Evolutionary conservation across 441 rosid genomes (phyloP).

Genomic region (Sinapis alba): DNA sequence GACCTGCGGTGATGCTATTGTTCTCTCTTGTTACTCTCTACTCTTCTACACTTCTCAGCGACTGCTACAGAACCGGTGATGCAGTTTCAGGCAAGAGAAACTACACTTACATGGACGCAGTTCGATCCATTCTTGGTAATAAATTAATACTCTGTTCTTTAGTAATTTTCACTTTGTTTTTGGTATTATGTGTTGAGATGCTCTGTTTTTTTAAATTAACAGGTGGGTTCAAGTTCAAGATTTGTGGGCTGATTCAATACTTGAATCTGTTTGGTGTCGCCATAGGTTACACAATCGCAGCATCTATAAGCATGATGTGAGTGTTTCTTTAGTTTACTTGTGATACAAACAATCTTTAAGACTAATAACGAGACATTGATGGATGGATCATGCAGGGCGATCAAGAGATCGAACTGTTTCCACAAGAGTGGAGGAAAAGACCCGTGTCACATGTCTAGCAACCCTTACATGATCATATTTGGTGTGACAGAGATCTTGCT

Average conservation of each 20-base stretch:
- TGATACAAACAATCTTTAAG: not conserved
- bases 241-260: constrained; percentile 89
- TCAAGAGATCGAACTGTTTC: constrained; percentile 69
- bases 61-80: constrained; percentile 79
- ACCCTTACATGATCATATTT: constrained; percentile 59
- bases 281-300: constrained; percentile 91
- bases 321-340: constrained; percentile 20
- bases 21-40: constrained; percentile 78
- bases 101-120: constrained; percentile 89
- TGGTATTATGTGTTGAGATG: not conserved
- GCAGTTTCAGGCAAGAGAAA: constrained; percentile 74
- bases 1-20: constrained; percentile 73
- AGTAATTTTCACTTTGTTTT: not conserved
- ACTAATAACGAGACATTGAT: not conserved
- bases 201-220: constrained; percentile 1
- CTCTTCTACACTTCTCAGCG: constrained; percentile 71
- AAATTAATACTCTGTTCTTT: not conserved
- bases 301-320: constrained; percentile 94
- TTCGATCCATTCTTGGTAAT: constrained; percentile 69
- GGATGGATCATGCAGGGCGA: constrained; percentile 49
- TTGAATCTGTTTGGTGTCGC: constrained; percentile 78
- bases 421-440: constrained; percentile 56
- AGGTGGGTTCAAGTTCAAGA: constrained; percentile 68
- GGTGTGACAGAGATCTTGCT: constrained; percentile 56
- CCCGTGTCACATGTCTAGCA: constrained; percentile 67